Conservation (phyloP, 371 early-diverging fungal species). For the Coemansia linderi region DNA sequence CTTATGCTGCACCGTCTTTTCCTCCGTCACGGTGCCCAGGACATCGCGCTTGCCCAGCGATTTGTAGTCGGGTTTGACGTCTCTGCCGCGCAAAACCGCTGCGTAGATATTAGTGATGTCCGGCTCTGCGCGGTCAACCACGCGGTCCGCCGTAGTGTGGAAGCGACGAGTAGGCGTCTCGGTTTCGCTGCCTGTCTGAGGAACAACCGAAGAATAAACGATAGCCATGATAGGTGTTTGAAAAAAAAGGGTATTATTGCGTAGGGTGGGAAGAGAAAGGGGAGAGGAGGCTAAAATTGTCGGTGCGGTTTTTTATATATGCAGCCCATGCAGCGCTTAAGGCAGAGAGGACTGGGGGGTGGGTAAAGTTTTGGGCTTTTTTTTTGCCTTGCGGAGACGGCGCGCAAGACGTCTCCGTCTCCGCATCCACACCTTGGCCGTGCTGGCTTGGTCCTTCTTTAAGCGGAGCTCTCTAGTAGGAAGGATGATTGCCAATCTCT, state of each 20-base stretch:
- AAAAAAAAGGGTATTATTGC: conserved; percentile 6
- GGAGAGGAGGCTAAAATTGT: neutral
- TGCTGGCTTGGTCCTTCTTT: neutral
- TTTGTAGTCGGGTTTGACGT: conserved; percentile 12
- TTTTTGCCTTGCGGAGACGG: neutral
- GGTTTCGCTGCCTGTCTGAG: conserved; percentile 29
- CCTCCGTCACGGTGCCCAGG: conserved; percentile 57
- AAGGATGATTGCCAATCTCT: conserved; percentile 1
- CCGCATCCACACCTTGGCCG: neutral
- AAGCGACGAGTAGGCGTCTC: conserved; percentile 45
- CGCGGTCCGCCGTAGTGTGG: conserved; percentile 31
- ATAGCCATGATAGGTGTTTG: conserved; percentile 18
- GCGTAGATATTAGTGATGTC: conserved; percentile 34
- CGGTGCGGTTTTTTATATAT: neutral
- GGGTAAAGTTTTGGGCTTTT: neutral
- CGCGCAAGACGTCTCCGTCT: conserved; percentile 3
- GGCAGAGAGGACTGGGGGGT: neutral
- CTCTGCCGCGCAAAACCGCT: conserved; percentile 27
- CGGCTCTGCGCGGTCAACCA: conserved; percentile 35
- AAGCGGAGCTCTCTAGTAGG: neutral
- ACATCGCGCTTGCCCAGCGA: conserved; percentile 58
- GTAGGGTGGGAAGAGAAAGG: neutral
- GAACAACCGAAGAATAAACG: conserved; percentile 31
- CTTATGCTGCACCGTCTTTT: conserved; percentile 56
- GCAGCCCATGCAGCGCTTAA: neutral